Evolutionary conservation across 1,139 yeast genomes (phyloP), one percentile per base, ranked within the genome.

Genomic region (Hyphopichia fennica): DNA sequence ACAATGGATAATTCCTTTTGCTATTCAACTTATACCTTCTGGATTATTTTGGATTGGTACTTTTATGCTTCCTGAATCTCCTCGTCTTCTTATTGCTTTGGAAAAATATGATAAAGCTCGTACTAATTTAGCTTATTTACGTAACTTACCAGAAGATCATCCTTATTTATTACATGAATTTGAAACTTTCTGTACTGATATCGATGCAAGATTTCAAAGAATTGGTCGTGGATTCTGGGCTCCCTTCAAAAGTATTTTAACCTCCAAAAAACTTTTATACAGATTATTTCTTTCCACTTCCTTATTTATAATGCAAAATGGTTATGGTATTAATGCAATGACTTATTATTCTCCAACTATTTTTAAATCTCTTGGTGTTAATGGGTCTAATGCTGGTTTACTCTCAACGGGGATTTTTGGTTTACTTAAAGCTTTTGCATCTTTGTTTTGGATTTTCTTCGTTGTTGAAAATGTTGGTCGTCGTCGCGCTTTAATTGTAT

Each of bases 371-470:
- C 53, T 65, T 33, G 71, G 71, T 13, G 56, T 65, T 2, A 51
- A 42, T 36, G 67, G 67, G 1, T 44, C 62, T 4, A 57, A 59
- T 39, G 71, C 82, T 2, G 71, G 81, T 1, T 64, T 81, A 37
- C 64, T 77, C 37, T 75, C 83, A 13, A 81, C 86, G 3, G 85
- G 85, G 44, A 69, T 80, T 37, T 81, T 80, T 57, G 82, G 85
- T 31, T 62, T 79, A 27, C 62, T 75, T 34, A 78, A 79, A 49
- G 72, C 75, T 8, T 53, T 64, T 4, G 65, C 76, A 1, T 65
- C 79, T 4, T 57, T 76, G 16, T 44, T 67, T 13, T 69, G 77
- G 69, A 72, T 77, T 3, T 62, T 75, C 45, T 67, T 68, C 45
- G 55, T 76, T 20, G 75, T 77, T 22, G 82, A 77, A 53, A 49